Percentiles rank a stretch among this genome's conserved stretches.
Conservation (phyloP, 306 rosid species). For the Vigna angularis region DNA sequence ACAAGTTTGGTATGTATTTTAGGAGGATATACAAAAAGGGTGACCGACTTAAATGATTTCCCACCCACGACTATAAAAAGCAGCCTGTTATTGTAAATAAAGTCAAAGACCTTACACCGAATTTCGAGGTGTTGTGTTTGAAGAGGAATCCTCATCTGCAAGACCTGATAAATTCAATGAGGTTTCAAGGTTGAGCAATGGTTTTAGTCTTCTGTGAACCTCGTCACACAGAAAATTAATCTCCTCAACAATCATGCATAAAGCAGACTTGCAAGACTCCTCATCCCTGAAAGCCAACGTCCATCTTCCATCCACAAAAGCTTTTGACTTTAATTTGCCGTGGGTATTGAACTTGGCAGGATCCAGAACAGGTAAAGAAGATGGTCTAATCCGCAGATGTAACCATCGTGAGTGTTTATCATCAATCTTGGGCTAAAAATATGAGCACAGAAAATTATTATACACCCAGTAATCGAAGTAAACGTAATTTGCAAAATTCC, state of each 20-base stretch:
- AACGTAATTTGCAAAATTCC: neutral
- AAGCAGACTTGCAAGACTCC: conserved; percentile 75
- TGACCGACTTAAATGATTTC: conserved; percentile 54
- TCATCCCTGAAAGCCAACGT: conserved; percentile 87
- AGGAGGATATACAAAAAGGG: conserved; percentile 69
- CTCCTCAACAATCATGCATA: conserved; percentile 73
- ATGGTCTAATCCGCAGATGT: conserved; percentile 89
- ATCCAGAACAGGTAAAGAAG: conserved; percentile 69
- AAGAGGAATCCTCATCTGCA: conserved; percentile 53
- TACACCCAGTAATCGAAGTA: neutral
- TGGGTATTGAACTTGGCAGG: conserved; percentile 57
- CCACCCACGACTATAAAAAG: conserved; percentile 51
- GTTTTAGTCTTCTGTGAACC: conserved; percentile 79
- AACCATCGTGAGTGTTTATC: conserved; percentile 82
- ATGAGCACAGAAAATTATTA: conserved; percentile 34
- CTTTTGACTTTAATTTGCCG: conserved; percentile 57
- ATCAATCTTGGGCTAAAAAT: conserved; percentile 78
- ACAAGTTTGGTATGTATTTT: conserved; percentile 53
- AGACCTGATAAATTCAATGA: conserved; percentile 42
- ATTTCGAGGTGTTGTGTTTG: conserved; percentile 48
- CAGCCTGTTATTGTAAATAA: conserved; percentile 48
- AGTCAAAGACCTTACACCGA: conserved; percentile 47
- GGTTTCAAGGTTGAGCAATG: conserved; percentile 68
- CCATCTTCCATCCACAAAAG: conserved; percentile 96
- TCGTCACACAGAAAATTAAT: conserved; percentile 58